Conservation (phyloP, 2,329 filamentous ascomycete genomes). For the Botryotinia narcissicola region DNA sequence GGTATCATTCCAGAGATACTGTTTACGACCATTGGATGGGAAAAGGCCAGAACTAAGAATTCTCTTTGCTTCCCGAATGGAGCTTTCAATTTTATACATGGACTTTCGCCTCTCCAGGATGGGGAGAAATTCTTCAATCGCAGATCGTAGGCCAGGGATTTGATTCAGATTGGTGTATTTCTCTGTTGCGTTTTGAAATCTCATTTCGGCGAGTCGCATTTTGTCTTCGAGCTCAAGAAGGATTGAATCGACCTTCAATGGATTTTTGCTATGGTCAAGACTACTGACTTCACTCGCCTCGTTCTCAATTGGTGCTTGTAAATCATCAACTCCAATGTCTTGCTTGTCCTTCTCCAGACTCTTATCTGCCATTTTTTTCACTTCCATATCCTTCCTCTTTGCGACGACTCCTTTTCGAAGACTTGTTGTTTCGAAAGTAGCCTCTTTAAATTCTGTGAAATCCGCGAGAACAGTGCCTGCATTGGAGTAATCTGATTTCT, state of each 20-base stretch:
- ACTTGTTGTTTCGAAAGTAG: neutral
- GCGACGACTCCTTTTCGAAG: conserved; percentile 1
- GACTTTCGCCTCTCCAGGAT: conserved; percentile 32
- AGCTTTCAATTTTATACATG: conserved; percentile 34
- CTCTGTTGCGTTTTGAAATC: conserved; percentile 6
- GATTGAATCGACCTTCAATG: neutral
- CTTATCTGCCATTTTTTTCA: conserved; percentile 1
- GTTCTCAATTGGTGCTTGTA: neutral
- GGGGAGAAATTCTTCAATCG: conserved; percentile 19
- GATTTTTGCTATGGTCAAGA: neutral
- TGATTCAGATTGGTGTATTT: conserved; percentile 6
- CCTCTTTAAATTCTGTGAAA: conserved; percentile 16
- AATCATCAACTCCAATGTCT: conserved; percentile 8
- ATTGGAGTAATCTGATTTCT: conserved; percentile 1
- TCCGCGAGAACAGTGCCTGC: conserved; percentile 17
- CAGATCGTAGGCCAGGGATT: conserved; percentile 6
- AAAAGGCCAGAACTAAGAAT: conserved; percentile 36
- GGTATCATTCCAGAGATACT: conserved; percentile 40
- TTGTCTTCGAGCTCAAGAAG: neutral
- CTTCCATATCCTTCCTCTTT: conserved; percentile 15
- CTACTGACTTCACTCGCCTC: neutral
- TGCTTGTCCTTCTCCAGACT: conserved; percentile 10
- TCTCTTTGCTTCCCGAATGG: conserved; percentile 31
- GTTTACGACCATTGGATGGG: conserved; percentile 29
- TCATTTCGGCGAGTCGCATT: conserved; percentile 8